Conservation (phyloP, 257 asterid genomes). For the Capsicum pubescens region DNA sequence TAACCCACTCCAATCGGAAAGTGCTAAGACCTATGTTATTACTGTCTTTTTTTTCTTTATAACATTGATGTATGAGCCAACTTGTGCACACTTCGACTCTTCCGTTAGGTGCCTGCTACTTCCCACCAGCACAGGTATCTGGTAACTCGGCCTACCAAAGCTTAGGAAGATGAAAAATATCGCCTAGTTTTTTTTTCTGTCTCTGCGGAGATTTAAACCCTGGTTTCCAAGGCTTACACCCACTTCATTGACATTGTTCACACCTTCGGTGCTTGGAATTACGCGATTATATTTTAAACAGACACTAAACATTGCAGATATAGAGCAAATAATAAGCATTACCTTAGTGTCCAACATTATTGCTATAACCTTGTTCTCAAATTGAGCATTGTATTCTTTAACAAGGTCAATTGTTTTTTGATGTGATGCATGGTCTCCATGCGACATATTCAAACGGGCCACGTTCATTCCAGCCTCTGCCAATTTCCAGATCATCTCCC, state of each 20-base stretch:
- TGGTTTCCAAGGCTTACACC: background rate
- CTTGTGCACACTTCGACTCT: background rate
- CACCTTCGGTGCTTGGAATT: background rate
- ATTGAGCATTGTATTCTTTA: constrained; percentile 91
- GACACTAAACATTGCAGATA: background rate
- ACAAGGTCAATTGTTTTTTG: constrained; percentile 91
- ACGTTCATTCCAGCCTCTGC: constrained; percentile 98
- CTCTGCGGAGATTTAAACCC: background rate
- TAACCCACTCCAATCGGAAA: background rate
- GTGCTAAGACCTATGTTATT: background rate
- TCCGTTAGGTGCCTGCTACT: background rate
- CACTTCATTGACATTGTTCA: constrained; percentile 4
- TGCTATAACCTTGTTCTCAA: constrained; percentile 79
- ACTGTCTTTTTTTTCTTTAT: background rate
- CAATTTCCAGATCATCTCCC: constrained; percentile 97
- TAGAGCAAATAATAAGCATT: constrained; percentile 24
- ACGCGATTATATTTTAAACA: background rate
- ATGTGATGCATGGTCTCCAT: constrained; percentile 96
- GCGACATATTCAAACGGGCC: constrained; percentile 97
- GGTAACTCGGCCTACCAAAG: background rate
- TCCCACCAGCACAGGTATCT: background rate
- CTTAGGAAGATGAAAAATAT: background rate
- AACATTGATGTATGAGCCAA: background rate
- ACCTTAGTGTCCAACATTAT: constrained; percentile 99
- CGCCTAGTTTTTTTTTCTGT: background rate